Conservation (phyloP, 2,329 filamentous ascomycete species). For the Aspergillus proliferans region DNA sequence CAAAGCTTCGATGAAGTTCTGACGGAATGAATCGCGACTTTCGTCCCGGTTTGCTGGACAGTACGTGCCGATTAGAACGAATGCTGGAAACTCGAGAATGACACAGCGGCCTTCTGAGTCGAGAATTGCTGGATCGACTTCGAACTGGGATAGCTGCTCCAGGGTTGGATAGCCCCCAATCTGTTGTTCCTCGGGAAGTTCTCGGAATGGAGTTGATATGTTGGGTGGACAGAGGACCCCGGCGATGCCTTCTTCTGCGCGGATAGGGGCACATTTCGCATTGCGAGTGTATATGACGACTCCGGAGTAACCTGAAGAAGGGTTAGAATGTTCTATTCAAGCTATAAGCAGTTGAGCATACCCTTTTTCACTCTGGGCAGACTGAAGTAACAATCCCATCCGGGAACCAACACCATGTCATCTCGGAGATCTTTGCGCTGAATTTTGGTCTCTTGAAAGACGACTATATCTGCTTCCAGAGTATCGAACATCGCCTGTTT, state of each 20-base stretch:
- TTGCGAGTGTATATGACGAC: conserved; percentile 94
- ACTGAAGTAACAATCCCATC: conserved; percentile 96
- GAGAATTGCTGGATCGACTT: conserved; percentile 63
- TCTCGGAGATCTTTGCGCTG: conserved; percentile 85
- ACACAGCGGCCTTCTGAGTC: conserved; percentile 91
- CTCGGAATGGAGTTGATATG: conserved; percentile 63
- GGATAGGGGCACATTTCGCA: conserved; percentile 73
- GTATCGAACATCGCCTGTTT: conserved; percentile 83
- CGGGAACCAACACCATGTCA: conserved; percentile 91
- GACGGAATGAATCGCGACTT: conserved; percentile 71
- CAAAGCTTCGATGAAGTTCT: conserved; percentile 71
- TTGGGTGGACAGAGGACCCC: conserved; percentile 71
- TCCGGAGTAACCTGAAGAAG: conserved; percentile 72
- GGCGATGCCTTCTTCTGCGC: conserved; percentile 88
- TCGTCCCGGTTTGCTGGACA: conserved; percentile 86
- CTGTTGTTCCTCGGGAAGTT: conserved; percentile 64
- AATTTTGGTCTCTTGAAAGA: conserved; percentile 96
- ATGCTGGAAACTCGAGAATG: conserved; percentile 86
- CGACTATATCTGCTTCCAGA: conserved; percentile 82
- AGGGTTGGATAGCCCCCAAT: conserved; percentile 82
- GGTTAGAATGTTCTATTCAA: too few species aligned
- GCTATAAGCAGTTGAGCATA: conserved; percentile 24
- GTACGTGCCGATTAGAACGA: conserved; percentile 89
- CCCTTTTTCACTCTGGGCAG: conserved; percentile 91
- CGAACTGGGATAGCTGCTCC: conserved; percentile 57